Evolutionary conservation across 192 early-diverging fungal species (phyloP).

Genomic region (Podila epicladia): DNA sequence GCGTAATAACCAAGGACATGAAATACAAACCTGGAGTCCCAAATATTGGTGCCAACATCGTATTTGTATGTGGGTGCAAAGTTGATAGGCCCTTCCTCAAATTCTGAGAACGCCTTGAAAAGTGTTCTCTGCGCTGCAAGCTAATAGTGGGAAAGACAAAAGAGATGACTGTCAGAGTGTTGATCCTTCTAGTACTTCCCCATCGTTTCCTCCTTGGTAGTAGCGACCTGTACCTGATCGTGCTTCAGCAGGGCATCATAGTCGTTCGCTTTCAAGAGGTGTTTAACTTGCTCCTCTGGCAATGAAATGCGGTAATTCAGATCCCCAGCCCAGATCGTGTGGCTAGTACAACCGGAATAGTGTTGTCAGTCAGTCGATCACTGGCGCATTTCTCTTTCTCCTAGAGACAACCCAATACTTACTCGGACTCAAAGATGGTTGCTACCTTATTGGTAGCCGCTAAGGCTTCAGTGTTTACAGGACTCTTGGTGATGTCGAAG

Average conservation of each 20-base stretch:
- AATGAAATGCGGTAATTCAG: constrained; percentile 91
- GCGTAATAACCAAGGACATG: no score
- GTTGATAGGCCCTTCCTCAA: constrained; percentile 78
- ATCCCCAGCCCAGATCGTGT: constrained; percentile 94
- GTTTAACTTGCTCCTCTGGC: constrained; percentile 68
- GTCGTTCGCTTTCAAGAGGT: constrained; percentile 62
- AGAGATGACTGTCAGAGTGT: not conserved
- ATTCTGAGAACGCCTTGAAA: constrained; percentile 82
- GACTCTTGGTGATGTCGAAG: constrained; percentile 48
- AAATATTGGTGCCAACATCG: constrained; percentile 81
- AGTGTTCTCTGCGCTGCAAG: constrained; percentile 70
- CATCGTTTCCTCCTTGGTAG: not conserved
- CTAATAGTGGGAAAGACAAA: constrained; percentile 24
- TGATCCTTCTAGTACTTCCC: not conserved
- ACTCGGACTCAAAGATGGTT: constrained; percentile 77
- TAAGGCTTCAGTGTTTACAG: constrained; percentile 24
- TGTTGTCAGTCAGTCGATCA: no score
- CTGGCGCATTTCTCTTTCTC: no score
- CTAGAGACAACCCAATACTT: constrained; percentile 14
- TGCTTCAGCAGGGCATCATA: constrained; percentile 72
- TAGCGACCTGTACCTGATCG: constrained; percentile 74
- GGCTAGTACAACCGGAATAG: constrained; percentile 41
- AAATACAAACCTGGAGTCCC: constrained; percentile 74
- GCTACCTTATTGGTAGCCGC: constrained; percentile 23
- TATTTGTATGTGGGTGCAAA: constrained; percentile 97